Evolutionary conservation across 2,329 filamentous ascomycete genomes (phyloP).

Genomic region (Balansia obtecta): DNA sequence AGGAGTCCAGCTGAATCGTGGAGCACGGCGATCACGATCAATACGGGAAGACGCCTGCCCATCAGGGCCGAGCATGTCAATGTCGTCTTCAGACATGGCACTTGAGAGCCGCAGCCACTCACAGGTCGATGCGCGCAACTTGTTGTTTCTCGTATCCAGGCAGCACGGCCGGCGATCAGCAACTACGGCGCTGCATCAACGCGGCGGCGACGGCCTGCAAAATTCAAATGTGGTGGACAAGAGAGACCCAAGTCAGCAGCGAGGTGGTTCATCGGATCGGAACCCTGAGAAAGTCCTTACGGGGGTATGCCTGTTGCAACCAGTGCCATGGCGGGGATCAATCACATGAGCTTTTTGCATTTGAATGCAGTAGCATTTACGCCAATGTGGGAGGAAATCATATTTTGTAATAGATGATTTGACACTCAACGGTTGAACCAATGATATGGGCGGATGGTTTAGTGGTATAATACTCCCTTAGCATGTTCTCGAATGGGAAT

Average conservation of each 20-base stretch:
- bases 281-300: background rate
- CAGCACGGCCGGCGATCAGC: conserved; percentile 4
- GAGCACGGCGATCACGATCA: conserved; percentile 29
- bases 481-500: background rate
- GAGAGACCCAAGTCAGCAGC: background rate
- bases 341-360: conserved; percentile 2
- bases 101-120: background rate
- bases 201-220: conserved; percentile 5
- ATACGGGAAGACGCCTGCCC: conserved; percentile 20
- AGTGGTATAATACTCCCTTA: conserved; percentile 9
- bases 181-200: conserved; percentile 4
- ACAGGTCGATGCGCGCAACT: background rate
- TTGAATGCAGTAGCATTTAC: too few relatives aligned
- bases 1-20: conserved; percentile 48
- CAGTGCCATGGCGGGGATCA: background rate
- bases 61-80: conserved; percentile 24
- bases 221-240: background rate
- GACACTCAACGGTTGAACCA: accelerated
- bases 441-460: conserved; percentile 6
- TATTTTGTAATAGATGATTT: accelerated
- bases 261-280: background rate
- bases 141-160: background rate
- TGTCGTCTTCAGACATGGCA: conserved; percentile 27
- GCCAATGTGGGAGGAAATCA: background rate
- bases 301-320: background rate